phyloP scores from a whole-genome alignment of 345 rosid species.

The Xanthoceras sorbifolium region DNA sequence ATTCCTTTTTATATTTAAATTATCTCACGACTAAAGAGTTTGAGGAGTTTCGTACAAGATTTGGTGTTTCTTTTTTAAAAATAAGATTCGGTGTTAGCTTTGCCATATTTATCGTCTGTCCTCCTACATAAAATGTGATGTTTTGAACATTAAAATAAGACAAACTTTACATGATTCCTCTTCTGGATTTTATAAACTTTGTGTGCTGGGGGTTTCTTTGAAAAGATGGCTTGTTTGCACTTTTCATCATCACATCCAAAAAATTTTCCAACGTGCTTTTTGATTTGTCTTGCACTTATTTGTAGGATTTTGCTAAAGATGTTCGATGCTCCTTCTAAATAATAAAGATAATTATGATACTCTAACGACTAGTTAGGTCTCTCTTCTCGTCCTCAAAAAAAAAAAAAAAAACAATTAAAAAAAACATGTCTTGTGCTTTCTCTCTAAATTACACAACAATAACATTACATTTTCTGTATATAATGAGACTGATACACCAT shows the following conservation, averaged over 20 bases:
- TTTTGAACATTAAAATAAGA: not conserved
- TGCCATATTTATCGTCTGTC: too few relatives aligned
- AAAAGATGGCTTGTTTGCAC: not conserved
- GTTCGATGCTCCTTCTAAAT: not conserved
- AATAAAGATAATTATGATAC: not conserved
- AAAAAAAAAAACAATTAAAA: too few relatives aligned
- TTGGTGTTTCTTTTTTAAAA: too few relatives aligned
- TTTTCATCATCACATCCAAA: not conserved
- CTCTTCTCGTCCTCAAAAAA: too few relatives aligned
- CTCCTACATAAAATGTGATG: too few relatives aligned
- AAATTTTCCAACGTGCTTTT: not conserved
- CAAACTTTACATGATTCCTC: not conserved
- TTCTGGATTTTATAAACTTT: not conserved
- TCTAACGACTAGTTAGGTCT: not conserved
- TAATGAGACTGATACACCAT: too few relatives aligned
- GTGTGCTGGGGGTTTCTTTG: not conserved
- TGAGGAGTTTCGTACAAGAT: too few relatives aligned
- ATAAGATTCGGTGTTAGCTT: too few relatives aligned
- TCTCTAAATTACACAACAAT: not conserved
- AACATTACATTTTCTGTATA: too few relatives aligned
- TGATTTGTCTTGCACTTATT: not conserved
- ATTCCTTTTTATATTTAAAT: too few relatives aligned
- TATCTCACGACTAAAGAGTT: too few relatives aligned
- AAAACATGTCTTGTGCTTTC: not conserved
- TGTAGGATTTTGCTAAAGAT: not conserved